phyloP scores from a whole-genome alignment of 495 filamentous ascomycete genomes.

The Aspergillus bertholletiae region DNA sequence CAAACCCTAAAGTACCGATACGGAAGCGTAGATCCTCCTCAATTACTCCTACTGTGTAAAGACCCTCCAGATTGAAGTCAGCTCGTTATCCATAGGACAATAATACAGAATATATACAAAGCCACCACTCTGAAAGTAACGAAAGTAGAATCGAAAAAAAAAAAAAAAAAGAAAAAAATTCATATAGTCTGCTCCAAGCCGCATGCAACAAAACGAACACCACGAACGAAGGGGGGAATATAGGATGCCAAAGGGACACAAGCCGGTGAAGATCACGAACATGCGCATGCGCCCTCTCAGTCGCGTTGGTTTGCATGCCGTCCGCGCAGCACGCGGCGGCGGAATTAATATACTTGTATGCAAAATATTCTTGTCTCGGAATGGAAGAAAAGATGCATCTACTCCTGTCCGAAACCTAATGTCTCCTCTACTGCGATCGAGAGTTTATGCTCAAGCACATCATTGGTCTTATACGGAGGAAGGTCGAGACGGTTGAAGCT shows the following conservation, averaged over 20 bases:
- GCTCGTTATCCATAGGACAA: constrained; percentile 7
- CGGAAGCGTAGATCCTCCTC: background rate
- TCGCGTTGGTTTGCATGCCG: background rate
- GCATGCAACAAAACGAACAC: constrained; percentile 7
- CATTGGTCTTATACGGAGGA: constrained; percentile 86
- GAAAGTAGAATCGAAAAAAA: constrained; percentile 8
- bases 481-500: constrained; percentile 98
- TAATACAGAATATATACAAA: constrained; percentile 13
- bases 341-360: constrained; percentile 2
- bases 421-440: constrained; percentile 98
- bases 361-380: background rate
- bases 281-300: background rate
- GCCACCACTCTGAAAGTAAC: background rate
- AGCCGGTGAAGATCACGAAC: background rate
- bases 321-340: background rate
- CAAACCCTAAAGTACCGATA: background rate
- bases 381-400: constrained; percentile 22
- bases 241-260: constrained; percentile 1
- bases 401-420: constrained; percentile 98
- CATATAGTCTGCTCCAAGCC: constrained; percentile 10
- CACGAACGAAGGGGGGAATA: constrained; percentile 3
- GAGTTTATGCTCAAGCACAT: constrained; percentile 80
- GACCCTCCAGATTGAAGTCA: background rate
- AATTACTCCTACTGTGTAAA: background rate
- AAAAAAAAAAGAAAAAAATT: constrained; percentile 7